Conservation (phyloP, 768 basidiomycete species). For the Suillus brevipes region DNA sequence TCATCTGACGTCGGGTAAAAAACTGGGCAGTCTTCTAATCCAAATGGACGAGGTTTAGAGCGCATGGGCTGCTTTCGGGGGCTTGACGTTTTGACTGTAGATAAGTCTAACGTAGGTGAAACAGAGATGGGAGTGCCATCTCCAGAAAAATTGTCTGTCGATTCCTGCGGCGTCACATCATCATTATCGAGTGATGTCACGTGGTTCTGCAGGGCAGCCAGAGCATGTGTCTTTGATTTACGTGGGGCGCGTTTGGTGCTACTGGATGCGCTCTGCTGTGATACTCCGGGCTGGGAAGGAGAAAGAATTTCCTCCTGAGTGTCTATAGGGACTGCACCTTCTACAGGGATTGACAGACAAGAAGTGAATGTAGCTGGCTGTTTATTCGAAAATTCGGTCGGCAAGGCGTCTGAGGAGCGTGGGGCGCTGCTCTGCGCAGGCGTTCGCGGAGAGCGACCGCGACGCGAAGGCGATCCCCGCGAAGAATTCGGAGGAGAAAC, state of each 20-base stretch:
- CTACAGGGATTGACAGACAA: conserved; percentile 74
- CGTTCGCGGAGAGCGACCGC: conserved; percentile 62
- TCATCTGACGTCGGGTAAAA: conserved; percentile 90
- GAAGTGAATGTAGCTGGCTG: conserved; percentile 52
- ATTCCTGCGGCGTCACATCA: conserved; percentile 42
- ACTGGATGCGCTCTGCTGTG: conserved; percentile 38
- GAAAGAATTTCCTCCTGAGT: conserved; percentile 41
- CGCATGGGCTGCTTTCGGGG: conserved; percentile 44
- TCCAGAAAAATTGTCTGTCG: conserved; percentile 47
- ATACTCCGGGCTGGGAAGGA: conserved; percentile 33
- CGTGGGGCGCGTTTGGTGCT: conserved; percentile 74
- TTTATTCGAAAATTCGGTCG: conserved; percentile 53
- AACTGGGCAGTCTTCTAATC: conserved; percentile 83
- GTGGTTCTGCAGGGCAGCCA: conserved; percentile 74
- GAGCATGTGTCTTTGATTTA: conserved; percentile 88
- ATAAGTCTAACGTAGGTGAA: conserved; percentile 62
- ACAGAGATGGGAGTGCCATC: conserved; percentile 62
- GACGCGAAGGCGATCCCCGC: conserved; percentile 61
- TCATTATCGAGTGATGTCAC: conserved; percentile 56
- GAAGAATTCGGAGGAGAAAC: conserved; percentile 47
- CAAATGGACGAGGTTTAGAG: conserved; percentile 69
- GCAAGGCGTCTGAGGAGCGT: conserved; percentile 43
- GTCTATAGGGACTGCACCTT: conserved; percentile 70
- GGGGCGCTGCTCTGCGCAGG: conserved; percentile 42
- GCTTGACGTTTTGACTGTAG: conserved; percentile 67